These are phyloP conservation scores for Hymenoscyphus infarciens DNA, from an alignment of 2,329 filamentous ascomycete species.

Conservation along the genomic window DNA sequence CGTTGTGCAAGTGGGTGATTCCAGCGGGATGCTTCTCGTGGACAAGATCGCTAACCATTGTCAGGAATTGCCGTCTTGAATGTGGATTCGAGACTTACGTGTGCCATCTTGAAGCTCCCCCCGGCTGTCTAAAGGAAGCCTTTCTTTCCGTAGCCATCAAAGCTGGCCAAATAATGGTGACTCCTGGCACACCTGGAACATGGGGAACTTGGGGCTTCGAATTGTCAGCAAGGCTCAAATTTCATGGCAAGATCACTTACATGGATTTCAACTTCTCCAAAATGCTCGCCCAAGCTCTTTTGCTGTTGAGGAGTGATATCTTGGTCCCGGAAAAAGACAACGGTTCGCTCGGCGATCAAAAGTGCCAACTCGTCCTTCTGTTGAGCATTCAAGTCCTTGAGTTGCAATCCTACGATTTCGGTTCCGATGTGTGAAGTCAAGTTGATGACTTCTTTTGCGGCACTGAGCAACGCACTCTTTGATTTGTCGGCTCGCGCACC, in stretches of 20 bases:
- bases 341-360: slow-evolving; percentile 41
- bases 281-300: slow-evolving; percentile 59
- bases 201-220: slow-evolving; percentile 65
- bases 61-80: slow-evolving; percentile 9
- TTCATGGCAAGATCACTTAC: slow-evolving; percentile 40
- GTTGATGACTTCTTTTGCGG: slow-evolving; percentile 56
- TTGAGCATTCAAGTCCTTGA: slow-evolving; percentile 38
- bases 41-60: slow-evolving; percentile 52
- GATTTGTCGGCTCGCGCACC: slow-evolving; percentile 62
- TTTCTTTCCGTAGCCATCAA: slow-evolving; percentile 58
- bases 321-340: slow-evolving; percentile 45
- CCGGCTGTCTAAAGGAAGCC: slow-evolving; percentile 62
- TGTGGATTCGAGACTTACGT: slow-evolving; percentile 34
- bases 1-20: slow-evolving; percentile 67
- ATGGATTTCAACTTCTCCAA: slow-evolving; percentile 64
- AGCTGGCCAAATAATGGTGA: slow-evolving; percentile 67
- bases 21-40: slow-evolving; percentile 69
- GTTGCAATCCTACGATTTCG: slow-evolving; percentile 41
- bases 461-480: slow-evolving; percentile 57
- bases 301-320: slow-evolving; percentile 60
- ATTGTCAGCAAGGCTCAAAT: slow-evolving; percentile 9
- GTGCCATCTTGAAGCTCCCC: slow-evolving; percentile 67
- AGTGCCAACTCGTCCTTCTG: slow-evolving; percentile 43
- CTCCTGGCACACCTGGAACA: slow-evolving; percentile 63
- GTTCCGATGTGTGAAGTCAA: slow-evolving; percentile 40